Percentiles rank a stretch among this genome's conserved stretches.
Conservation (phyloP, 225 moss, liverwort and hornwort genomes). For the Polytrichum commune region DNA sequence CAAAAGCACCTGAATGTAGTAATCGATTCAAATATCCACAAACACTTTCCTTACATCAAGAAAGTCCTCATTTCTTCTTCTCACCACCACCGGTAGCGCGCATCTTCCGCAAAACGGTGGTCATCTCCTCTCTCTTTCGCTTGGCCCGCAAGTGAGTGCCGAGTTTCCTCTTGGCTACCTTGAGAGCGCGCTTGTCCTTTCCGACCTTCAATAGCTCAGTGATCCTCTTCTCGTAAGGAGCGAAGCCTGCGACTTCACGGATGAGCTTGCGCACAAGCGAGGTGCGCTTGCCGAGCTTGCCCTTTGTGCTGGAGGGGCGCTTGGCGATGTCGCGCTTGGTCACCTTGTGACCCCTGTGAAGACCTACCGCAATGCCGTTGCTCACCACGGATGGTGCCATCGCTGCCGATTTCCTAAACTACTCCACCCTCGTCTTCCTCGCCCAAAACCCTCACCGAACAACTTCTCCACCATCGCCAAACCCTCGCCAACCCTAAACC, state of each 20-base stretch:
- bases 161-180: slow-evolving; percentile 85
- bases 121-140: slow-evolving; percentile 95
- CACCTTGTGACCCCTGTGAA: slow-evolving; percentile 66
- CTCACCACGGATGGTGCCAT: slow-evolving; percentile 78
- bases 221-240: slow-evolving; percentile 87
- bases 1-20: too few species aligned
- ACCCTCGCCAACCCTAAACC: too few species aligned
- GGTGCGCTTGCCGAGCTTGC: slow-evolving; percentile 81
- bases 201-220: slow-evolving; percentile 90
- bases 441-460: too few species aligned
- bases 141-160: slow-evolving; percentile 87
- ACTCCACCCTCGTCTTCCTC: too few species aligned
- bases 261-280: slow-evolving; percentile 75
- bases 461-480: too few species aligned
- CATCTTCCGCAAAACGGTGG: slow-evolving; percentile 68
- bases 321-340: slow-evolving; percentile 79
- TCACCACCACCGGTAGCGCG: slow-evolving; percentile 57
- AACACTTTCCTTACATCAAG: too few species aligned
- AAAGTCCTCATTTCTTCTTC: slow-evolving; percentile 54
- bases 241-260: slow-evolving; percentile 80
- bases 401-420: slow-evolving; percentile 11
- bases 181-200: slow-evolving; percentile 86
- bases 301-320: slow-evolving; percentile 68
- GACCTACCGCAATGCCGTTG: slow-evolving; percentile 80
- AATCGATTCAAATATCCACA: too few species aligned